phyloP scores from a whole-genome alignment of 208 protist species.

The Zelonia costaricensis region DNA sequence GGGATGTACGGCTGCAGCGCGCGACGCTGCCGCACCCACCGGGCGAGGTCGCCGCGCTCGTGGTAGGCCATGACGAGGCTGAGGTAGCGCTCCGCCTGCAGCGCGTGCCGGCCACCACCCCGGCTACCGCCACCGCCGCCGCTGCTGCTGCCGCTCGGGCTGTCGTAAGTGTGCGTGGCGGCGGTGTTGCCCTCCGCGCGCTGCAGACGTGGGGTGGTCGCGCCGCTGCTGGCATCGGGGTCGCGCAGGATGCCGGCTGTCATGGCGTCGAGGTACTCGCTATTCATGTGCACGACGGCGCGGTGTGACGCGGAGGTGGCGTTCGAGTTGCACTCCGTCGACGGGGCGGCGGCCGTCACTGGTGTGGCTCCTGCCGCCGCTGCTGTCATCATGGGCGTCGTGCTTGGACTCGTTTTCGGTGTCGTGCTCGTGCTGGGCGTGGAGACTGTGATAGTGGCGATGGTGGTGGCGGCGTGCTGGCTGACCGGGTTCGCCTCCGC shows the following conservation, averaged over 20 bases:
- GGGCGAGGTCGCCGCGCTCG: slow-evolving; percentile 53
- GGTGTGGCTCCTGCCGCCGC: neutral
- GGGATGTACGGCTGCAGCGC: slow-evolving; percentile 38
- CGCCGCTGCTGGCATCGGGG: neutral
- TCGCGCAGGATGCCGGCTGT: neutral
- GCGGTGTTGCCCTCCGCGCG: no score
- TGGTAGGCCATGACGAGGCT: slow-evolving; percentile 68
- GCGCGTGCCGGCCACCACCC: neutral
- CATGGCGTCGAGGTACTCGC: slow-evolving; percentile 16
- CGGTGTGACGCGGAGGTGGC: neutral
- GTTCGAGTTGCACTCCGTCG: slow-evolving; percentile 1
- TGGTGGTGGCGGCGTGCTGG: no score
- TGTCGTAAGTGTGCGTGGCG: no score
- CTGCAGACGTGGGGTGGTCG: no score
- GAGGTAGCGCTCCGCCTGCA: slow-evolving; percentile 51
- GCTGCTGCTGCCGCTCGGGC: neutral
- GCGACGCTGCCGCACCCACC: slow-evolving; percentile 44
- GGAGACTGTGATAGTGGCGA: no score
- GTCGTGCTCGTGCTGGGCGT: no score
- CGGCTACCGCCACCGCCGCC: neutral
- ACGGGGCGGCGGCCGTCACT: neutral
- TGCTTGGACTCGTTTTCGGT: no score
- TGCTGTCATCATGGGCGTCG: slow-evolving; percentile 2
- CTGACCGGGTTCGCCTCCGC: no score
- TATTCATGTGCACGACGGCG: slow-evolving; percentile 15